Conservation (phyloP, 108 stramenopile genomes). For the Aurantiochytrium sp. region DNA sequence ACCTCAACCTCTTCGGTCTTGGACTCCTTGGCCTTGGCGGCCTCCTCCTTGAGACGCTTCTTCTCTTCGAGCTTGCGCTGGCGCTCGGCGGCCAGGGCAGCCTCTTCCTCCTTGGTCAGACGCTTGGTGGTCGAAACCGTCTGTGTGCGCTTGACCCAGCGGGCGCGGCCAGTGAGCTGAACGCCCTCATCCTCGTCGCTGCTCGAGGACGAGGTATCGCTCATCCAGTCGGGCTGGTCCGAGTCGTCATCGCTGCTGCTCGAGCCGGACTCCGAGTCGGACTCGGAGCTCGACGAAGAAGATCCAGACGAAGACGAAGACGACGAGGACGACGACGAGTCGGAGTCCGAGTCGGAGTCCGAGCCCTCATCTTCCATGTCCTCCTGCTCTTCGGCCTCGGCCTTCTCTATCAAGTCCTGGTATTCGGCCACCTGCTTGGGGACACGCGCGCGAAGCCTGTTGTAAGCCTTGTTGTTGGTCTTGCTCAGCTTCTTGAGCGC, state of each 20-base stretch:
- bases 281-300: constrained; percentile 28
- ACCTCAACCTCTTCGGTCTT: constrained; percentile 57
- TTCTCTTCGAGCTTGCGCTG: not conserved
- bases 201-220: constrained; percentile 24
- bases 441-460: constrained; percentile 54
- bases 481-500: constrained; percentile 83
- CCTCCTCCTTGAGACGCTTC: constrained; percentile 21
- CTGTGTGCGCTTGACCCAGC: constrained; percentile 68
- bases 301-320: constrained; percentile 19
- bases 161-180: constrained; percentile 83
- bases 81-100: not conserved
- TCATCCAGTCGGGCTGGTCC: constrained; percentile 31
- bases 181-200: constrained; percentile 7
- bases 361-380: constrained; percentile 28
- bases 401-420: not conserved
- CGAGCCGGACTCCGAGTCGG: constrained; percentile 24
- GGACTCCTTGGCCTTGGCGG: constrained; percentile 43
- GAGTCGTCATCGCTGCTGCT: constrained; percentile 37
- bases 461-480: constrained; percentile 76
- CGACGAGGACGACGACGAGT: constrained; percentile 26
- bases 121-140: not conserved
- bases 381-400: not conserved
- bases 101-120: not conserved
- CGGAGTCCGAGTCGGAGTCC: constrained; percentile 24
- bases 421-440: not conserved